These are phyloP conservation scores for Tolypocladium tundrense DNA, from an alignment of 2,329 filamentous ascomycete genomes.

Conservation along the genomic window DNA sequence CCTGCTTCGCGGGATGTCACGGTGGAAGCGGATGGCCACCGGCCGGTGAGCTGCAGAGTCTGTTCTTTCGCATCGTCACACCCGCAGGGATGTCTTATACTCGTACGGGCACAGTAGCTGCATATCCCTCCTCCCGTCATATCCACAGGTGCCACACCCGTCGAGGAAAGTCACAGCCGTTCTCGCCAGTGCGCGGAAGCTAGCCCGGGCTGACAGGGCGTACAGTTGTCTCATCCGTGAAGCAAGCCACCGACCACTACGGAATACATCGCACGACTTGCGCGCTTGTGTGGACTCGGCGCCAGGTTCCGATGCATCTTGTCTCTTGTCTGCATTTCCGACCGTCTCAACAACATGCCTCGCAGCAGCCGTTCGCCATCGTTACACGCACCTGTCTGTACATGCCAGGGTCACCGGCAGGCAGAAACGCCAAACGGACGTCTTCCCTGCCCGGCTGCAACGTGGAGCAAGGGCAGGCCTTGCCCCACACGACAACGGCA, in stretches of 20 bases:
- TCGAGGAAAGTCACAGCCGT: neutral
- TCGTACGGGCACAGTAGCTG: neutral
- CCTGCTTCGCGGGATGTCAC: neutral
- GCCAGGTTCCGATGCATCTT: neutral
- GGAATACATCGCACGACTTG: neutral
- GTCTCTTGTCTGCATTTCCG: neutral
- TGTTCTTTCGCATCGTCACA: neutral
- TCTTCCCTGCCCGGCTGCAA: neutral
- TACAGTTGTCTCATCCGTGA: conserved; percentile 1
- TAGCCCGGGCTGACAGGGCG: conserved; percentile 3
- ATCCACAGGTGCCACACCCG: neutral
- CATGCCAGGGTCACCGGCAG: neutral
- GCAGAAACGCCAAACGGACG: neutral
- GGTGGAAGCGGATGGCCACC: neutral
- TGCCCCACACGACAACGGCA: neutral
- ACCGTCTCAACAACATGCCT: neutral
- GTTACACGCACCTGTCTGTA: neutral
- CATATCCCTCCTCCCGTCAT: neutral
- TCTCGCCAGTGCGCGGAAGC: conserved; percentile 1
- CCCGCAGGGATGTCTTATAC: neutral
- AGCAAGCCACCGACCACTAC: neutral
- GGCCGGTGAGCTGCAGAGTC: neutral
- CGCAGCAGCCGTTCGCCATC: neutral
- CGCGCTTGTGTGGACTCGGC: neutral
- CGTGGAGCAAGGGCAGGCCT: neutral